Conservation (phyloP, 441 rosid genomes). For the Adansonia madagascariensis region DNA sequence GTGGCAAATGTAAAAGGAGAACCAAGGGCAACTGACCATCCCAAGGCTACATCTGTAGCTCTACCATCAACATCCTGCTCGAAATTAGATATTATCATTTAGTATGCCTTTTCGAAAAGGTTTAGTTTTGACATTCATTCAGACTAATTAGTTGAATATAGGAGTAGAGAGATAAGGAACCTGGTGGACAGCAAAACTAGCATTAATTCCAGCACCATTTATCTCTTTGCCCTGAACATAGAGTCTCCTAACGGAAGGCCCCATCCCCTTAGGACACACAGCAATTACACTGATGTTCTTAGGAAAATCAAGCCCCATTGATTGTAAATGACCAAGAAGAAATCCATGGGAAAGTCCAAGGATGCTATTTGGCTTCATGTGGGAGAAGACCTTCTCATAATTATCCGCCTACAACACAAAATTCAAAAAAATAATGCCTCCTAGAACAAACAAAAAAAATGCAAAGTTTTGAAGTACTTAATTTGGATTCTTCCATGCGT, state of each 20-base stretch:
- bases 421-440: neutral
- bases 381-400: conserved; percentile 76
- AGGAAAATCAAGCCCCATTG: conserved; percentile 75
- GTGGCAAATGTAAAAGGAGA: conserved; percentile 81
- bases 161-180: neutral
- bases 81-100: neutral
- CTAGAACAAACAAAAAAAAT: neutral
- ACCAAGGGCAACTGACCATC: conserved; percentile 63
- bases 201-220: conserved; percentile 95
- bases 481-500: neutral
- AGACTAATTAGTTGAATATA: neutral
- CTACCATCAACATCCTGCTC: conserved; percentile 75
- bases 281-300: conserved; percentile 85
- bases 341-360: conserved; percentile 95
- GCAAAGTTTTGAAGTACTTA: neutral
- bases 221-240: conserved; percentile 93
- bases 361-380: conserved; percentile 93
- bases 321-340: conserved; percentile 87
- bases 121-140: neutral
- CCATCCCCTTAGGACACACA: conserved; percentile 94
- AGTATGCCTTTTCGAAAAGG: neutral
- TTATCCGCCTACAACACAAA: conserved; percentile 70
- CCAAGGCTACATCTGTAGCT: conserved; percentile 73
- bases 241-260: conserved; percentile 92
- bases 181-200: conserved; percentile 92